A percentile compares a stretch with the other conserved stretches of the same genome.
Conservation (phyloP, 2,329 filamentous ascomycete species). For the Tolypocladium tropicale region DNA sequence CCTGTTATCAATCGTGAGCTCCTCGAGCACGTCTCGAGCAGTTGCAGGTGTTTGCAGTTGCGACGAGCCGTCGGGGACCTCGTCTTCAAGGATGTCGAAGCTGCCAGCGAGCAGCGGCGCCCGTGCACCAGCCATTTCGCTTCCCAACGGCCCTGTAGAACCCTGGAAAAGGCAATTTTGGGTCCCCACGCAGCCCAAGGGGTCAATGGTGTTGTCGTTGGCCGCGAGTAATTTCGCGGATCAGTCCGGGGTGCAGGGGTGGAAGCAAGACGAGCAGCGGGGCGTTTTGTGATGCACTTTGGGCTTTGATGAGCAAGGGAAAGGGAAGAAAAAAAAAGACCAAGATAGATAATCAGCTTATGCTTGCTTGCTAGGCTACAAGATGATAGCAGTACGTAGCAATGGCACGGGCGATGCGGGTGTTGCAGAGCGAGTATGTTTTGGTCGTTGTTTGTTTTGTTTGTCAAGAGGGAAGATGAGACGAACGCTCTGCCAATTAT, state of each 20-base stretch:
- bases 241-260: not conserved
- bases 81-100: slow-evolving; percentile 7
- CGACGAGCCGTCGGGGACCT: not conserved
- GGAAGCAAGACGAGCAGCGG: not conserved
- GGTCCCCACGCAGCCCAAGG: not conserved
- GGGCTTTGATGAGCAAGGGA: not conserved
- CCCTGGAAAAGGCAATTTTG: not conserved
- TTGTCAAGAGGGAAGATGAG: not conserved
- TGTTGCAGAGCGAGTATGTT: not conserved
- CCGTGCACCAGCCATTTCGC: slow-evolving; percentile 2
- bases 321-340: not conserved
- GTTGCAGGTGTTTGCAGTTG: not conserved
- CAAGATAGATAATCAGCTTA: not conserved
- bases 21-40: slow-evolving; percentile 14
- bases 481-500: too few relatives aligned
- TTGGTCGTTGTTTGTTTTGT: not conserved
- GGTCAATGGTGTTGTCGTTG: not conserved
- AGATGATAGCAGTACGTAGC: not conserved
- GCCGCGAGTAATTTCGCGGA: not conserved
- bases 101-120: not conserved
- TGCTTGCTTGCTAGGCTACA: not conserved
- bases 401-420: not conserved
- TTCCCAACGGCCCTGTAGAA: not conserved
- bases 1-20: slow-evolving; percentile 14
- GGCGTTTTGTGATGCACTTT: not conserved